A percentile compares a stretch with the other conserved stretches of the same genome.
phyloP scores from a whole-genome alignment of 2,329 filamentous ascomycete species.

The Botryotinia convoluta region DNA sequence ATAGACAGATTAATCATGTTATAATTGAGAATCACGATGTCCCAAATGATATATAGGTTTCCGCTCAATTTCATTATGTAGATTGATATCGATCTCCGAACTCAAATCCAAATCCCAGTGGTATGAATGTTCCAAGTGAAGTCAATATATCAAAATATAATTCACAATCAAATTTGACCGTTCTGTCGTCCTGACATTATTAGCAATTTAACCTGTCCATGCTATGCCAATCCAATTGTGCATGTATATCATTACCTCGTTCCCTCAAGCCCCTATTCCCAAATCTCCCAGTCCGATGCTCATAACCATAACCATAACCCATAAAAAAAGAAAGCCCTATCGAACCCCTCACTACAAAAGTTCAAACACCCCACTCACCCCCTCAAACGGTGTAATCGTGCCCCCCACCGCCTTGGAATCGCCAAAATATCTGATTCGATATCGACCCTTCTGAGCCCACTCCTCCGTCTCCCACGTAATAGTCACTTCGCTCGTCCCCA shows the following conservation, averaged over 20 bases:
- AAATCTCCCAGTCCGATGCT: not conserved
- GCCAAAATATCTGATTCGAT: constrained; percentile 80
- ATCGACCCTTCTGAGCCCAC: constrained; percentile 61
- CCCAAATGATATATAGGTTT: not conserved
- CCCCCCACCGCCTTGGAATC: constrained; percentile 68
- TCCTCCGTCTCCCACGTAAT: constrained; percentile 76
- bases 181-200: not conserved
- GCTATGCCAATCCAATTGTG: not conserved
- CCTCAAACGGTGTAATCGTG: constrained; percentile 65
- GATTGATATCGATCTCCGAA: not conserved
- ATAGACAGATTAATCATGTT: not conserved
- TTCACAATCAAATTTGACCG: not conserved
- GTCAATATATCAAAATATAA: not conserved
- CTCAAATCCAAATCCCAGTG: not conserved
- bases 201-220: not conserved
- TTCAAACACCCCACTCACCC: constrained; percentile 56
- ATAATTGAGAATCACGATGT: not conserved
- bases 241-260: not conserved
- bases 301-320: not conserved
- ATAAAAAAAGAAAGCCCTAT: not conserved
- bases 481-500: constrained; percentile 75
- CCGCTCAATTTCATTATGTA: not conserved
- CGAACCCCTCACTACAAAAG: not conserved
- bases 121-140: not conserved
- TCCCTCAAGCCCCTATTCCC: not conserved